These are phyloP conservation scores for Porcisia deanei DNA, from an alignment of 208 protist genomes.

Conservation along the genomic window DNA sequence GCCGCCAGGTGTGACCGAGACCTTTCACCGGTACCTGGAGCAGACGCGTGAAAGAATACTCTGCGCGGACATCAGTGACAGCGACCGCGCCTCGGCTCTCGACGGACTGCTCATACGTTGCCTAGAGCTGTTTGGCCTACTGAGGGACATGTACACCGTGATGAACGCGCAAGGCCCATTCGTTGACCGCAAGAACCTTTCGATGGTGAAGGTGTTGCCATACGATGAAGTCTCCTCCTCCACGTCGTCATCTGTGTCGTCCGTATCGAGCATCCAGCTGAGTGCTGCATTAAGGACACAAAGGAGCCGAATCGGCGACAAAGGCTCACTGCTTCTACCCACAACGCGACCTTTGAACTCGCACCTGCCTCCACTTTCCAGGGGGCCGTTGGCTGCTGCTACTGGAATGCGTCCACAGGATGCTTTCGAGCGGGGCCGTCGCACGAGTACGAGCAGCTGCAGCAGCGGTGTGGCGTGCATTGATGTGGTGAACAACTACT, in stretches of 20 bases:
- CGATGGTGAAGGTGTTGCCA: constrained; percentile 24
- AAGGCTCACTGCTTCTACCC: constrained; percentile 4
- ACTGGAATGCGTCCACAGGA: constrained; percentile 3
- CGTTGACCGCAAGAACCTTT: constrained; percentile 7
- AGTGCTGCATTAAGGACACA: background rate
- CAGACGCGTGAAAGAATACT: constrained; percentile 17
- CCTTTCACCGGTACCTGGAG: constrained; percentile 26
- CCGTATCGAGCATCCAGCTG: background rate
- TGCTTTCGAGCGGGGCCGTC: constrained; percentile 19
- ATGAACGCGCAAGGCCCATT: background rate
- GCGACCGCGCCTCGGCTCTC: constrained; percentile 18
- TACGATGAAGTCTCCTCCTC: constrained; percentile 13
- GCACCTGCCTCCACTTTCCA: constrained; percentile 11
- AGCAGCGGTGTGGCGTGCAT: constrained; percentile 22
- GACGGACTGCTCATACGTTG: constrained; percentile 26
- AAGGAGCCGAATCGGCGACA: background rate
- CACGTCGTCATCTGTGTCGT: constrained; percentile 1
- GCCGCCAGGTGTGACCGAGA: background rate
- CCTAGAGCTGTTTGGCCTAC: constrained; percentile 28
- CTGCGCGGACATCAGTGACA: constrained; percentile 6
- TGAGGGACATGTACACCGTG: constrained; percentile 17
- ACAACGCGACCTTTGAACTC: constrained; percentile 5
- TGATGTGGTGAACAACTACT: constrained; percentile 74
- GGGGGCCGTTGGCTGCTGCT: background rate
- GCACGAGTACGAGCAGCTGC: constrained; percentile 24